Base-by-base conservation (phyloP, 176 grass and related monocot species). In the Luzula sylvatica region DNA sequence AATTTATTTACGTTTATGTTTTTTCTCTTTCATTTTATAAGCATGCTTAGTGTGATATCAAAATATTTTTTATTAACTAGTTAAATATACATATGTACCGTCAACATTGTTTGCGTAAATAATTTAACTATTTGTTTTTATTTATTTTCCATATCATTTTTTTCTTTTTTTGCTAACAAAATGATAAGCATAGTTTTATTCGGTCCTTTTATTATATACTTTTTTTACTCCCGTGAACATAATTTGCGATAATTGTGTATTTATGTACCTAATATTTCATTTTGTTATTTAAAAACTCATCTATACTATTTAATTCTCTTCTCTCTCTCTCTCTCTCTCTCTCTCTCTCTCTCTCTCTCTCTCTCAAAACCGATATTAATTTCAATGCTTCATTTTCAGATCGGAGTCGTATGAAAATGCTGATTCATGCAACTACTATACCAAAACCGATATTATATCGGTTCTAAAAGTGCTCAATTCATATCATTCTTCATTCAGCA, bases 401-500 rank as follows among this genome's bases (percentile, higher is more conserved):
- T 61, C 77, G 56, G 81, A 98, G 23, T 80, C 82, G 65, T 87
- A 50, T 56, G 78, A 80, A 29, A 49, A 8, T 14, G 66, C 66
- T 52, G 46, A 72, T 42, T 50, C 75, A 65, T 98, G 81, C 56
- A 60, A 73, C 59, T 87, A 87, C 77, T 98, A 98, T 75, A 62
- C 59, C 55, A 77, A 69, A 56, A 65, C 26, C 5, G 86, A 98
- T 79, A 50, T 78, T 51, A 68, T 64, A 53, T 59, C 64, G 53
- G 65, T 98, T 87, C 55, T 90, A 15, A 42, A 28, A 55, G 54
- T 78, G 47, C 46, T 98, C 72, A 75, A 44, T 32, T 22, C 71
- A 61, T 82, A 69, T 28, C 81, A 87, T 61, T 50, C 67, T 65
- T 80, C 61, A 0, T 98, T 90, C 72, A 30, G 43, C 26, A 58